Evolutionary conservation across 2,329 filamentous ascomycete species (phyloP).

Genomic region (Nectriaceae sp.): DNA sequence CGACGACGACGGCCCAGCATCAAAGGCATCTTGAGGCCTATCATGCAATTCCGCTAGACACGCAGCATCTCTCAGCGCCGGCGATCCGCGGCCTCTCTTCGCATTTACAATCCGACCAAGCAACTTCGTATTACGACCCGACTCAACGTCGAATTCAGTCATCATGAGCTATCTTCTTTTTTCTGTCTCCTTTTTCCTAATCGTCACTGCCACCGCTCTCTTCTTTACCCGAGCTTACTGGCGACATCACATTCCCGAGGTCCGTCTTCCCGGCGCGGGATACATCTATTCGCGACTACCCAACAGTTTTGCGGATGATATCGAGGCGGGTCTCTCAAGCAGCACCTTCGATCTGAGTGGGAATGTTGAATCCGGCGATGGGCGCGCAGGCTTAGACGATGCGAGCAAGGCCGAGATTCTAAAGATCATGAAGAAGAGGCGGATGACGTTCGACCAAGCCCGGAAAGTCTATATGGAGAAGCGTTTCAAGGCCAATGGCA

Average conservation of each 20-base stretch:
- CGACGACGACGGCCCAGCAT: conserved; percentile 5
- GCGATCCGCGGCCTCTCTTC: conserved; percentile 11
- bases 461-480: conserved; percentile 83
- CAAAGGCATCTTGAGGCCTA: not conserved
- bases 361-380: conserved; percentile 80
- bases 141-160: conserved; percentile 6
- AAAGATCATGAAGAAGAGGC: conserved; percentile 84
- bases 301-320: conserved; percentile 76
- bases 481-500: conserved; percentile 82
- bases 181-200: conserved; percentile 69
- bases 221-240: conserved; percentile 81
- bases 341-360: conserved; percentile 78
- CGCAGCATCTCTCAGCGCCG: not conserved
- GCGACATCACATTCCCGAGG: conserved; percentile 68
- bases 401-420: conserved; percentile 79
- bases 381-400: conserved; percentile 78
- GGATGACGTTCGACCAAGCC: conserved; percentile 88
- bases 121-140: conserved; percentile 3
- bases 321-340: conserved; percentile 84
- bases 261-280: conserved; percentile 53
- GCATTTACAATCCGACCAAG: conserved; percentile 1
- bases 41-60: conserved; percentile 9
- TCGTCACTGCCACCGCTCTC: conserved; percentile 72
- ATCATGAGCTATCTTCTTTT: conserved; percentile 82
- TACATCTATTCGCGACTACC: conserved; percentile 80